Conservation (phyloP, 2,329 filamentous ascomycete genomes). For the Canariomyces notabilis region DNA sequence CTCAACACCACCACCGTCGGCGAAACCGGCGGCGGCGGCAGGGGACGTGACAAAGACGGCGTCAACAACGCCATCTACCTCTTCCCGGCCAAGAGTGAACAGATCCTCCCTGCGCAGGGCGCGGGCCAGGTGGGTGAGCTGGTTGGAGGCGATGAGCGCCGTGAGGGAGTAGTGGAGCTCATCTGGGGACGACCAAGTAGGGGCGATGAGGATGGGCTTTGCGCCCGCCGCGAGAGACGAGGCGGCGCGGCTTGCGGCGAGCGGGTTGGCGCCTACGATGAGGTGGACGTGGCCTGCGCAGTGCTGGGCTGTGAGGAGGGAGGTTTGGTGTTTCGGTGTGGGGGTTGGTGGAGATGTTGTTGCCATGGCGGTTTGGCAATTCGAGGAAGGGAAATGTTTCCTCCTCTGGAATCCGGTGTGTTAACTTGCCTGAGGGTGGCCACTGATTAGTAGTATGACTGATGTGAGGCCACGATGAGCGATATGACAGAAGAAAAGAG, state of each 20-base stretch:
- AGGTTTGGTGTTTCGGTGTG: constrained; percentile 31
- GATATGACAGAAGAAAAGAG: background rate
- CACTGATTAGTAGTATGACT: too few species aligned
- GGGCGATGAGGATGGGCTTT: constrained; percentile 70
- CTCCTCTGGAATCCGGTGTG: too few species aligned
- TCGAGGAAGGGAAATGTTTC: too few species aligned
- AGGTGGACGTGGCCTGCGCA: constrained; percentile 71
- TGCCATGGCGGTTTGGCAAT: constrained; percentile 22
- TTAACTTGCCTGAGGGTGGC: too few species aligned
- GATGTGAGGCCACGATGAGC: too few species aligned
- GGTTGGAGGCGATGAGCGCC: constrained; percentile 60
- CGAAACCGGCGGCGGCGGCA: constrained; percentile 32
- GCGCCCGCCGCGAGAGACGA: constrained; percentile 81
- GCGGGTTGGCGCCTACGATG: constrained; percentile 77
- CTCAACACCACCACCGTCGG: constrained; percentile 33
- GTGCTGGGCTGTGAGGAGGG: constrained; percentile 69
- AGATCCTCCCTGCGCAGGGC: constrained; percentile 68
- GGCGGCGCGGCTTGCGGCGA: constrained; percentile 77
- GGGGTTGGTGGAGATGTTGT: constrained; percentile 12
- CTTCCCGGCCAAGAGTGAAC: constrained; percentile 69
- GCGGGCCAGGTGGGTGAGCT: constrained; percentile 61
- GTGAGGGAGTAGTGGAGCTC: constrained; percentile 53
- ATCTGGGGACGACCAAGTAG: constrained; percentile 28
- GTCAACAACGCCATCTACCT: constrained; percentile 75
- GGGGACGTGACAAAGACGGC: constrained; percentile 81